A percentile compares a stretch with the other conserved stretches of the same genome.
Conservation (phyloP, 2,329 filamentous ascomycete genomes). For the Xylaria sp. region DNA sequence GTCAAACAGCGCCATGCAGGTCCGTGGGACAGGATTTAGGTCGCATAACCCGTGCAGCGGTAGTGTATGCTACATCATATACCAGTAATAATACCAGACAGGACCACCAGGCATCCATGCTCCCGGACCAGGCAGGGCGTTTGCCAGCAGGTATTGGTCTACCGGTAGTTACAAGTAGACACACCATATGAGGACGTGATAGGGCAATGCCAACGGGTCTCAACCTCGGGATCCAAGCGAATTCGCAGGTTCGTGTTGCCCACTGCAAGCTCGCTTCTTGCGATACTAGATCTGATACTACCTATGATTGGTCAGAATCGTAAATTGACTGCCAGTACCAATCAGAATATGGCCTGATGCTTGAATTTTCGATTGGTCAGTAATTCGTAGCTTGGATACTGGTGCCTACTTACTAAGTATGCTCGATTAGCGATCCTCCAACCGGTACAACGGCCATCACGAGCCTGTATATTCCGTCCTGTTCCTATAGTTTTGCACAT, state of each 20-base stretch:
- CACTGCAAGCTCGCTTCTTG: slow-evolving; percentile 7
- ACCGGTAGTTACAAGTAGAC: slow-evolving; percentile 20
- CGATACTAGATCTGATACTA: slow-evolving; percentile 4
- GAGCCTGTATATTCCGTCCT: slow-evolving; percentile 38
- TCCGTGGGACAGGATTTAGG: slow-evolving; percentile 47
- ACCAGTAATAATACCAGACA: background rate
- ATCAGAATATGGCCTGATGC: slow-evolving; percentile 40
- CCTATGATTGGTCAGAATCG: slow-evolving; percentile 21
- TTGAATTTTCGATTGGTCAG: slow-evolving; percentile 45
- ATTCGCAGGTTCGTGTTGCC: slow-evolving; percentile 15
- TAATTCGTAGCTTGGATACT: slow-evolving; percentile 18
- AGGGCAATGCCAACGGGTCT: slow-evolving; percentile 31
- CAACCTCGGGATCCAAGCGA: slow-evolving; percentile 16
- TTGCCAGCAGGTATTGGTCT: slow-evolving; percentile 40
- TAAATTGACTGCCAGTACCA: slow-evolving; percentile 41
- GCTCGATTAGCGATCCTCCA: slow-evolving; percentile 26
- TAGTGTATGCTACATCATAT: slow-evolving; percentile 4
- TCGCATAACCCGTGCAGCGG: slow-evolving; percentile 46
- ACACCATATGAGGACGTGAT: slow-evolving; percentile 41
- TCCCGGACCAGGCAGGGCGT: slow-evolving; percentile 28
- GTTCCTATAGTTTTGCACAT: slow-evolving; percentile 42
- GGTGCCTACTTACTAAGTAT: too few species aligned
- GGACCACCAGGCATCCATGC: slow-evolving; percentile 35
- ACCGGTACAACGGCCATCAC: slow-evolving; percentile 36
- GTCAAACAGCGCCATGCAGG: slow-evolving; percentile 38